These are phyloP conservation scores for Trichosanthes truncata DNA, from an alignment of 306 rosid genomes.

Conservation along the genomic window DNA sequence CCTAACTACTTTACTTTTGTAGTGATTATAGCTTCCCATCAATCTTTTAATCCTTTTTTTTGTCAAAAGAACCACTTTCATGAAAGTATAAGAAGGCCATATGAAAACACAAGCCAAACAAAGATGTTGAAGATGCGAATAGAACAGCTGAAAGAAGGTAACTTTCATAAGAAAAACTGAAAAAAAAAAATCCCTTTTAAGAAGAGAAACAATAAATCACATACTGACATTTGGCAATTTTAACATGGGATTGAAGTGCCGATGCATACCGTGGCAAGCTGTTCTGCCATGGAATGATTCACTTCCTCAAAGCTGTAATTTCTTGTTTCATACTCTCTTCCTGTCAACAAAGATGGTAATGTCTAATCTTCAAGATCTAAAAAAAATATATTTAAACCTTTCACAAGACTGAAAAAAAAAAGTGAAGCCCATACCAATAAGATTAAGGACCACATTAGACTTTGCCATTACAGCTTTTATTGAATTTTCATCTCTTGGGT, in stretches of 20 bases:
- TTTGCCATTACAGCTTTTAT: constrained; percentile 94
- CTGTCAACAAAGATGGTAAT: constrained; percentile 30
- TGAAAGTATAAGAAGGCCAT: background rate
- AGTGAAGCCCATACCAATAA: constrained; percentile 54
- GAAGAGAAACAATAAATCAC: background rate
- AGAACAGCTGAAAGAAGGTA: background rate
- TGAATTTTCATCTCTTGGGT: constrained; percentile 93
- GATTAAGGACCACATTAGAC: constrained; percentile 93
- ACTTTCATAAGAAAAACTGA: background rate
- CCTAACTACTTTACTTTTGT: background rate
- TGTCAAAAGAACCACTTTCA: background rate
- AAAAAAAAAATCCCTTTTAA: background rate
- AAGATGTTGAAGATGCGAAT: background rate
- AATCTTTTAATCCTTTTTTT: background rate
- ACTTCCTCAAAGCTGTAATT: constrained; percentile 94
- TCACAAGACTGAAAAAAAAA: background rate
- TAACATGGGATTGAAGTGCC: background rate
- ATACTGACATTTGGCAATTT: background rate
- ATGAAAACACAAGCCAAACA: background rate
- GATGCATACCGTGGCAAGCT: constrained; percentile 58
- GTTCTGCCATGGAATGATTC: constrained; percentile 83
- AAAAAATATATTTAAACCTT: background rate
- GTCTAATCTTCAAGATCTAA: background rate
- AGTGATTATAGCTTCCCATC: background rate
- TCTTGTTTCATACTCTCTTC: constrained; percentile 94